Evolutionary conservation across 208 protist genomes (phyloP), one percentile per base, ranked within the genome.

Genomic region (Naegleria gruberi): DNA sequence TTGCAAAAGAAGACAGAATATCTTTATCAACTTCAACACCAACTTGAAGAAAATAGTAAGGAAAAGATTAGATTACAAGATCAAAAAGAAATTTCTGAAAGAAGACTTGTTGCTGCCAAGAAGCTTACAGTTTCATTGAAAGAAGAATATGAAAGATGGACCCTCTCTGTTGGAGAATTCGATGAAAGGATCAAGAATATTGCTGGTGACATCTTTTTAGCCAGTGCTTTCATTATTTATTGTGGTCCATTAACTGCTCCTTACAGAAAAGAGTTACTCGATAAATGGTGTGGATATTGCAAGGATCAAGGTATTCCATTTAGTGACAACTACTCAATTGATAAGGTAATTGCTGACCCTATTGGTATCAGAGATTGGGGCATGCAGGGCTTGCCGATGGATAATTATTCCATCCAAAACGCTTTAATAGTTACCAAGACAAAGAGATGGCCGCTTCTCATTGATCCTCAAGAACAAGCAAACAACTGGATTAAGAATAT

Each of bases 301-400:
- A 40, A 46, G n/a, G 90, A 91, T 51, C 91, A 93, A 42, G 92
- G 91, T 47, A 93, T 97, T 26, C 94, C 96, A 34, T 90, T 96
- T 37, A 86, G 65, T 7, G 91, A 91, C 73, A 90, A 51, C 19
- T 96, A 98, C 92, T 92, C 94, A 43, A 93, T 99, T 0, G 92
- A 92, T 37, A 91, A 90, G 30, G 96, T 95, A 19, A 94, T 99
- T 2, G 96, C 96, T 73, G 97, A 99, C 91, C 97, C 97, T 26
- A 95, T 99, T 47, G 94, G 97, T 91, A 97, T 97, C n/a, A 95
- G 98, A 10, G 97, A 97, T 84, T 99, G 98, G 98, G 96, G 97
- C 89, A 97, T 99, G 46, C 95, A 97, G 91, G 96, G 97, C 0
- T 94, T 99, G 41, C 98, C 98, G 46, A 97, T 95, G n/a, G 91